phyloP scores from a whole-genome alignment of 2,329 filamentous ascomycete species.

The Fusarium haematococcum region DNA sequence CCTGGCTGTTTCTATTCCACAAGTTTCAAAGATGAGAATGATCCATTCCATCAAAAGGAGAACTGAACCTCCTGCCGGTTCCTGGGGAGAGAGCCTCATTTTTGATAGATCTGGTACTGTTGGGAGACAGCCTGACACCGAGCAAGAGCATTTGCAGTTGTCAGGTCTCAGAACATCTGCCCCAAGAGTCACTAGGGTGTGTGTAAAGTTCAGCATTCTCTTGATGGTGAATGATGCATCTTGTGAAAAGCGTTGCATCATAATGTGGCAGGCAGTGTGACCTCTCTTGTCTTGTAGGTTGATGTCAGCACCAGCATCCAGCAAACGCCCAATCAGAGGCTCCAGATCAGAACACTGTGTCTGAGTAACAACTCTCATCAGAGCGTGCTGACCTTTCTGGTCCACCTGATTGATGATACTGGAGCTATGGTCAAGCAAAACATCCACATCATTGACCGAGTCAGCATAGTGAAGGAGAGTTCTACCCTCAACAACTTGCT shows the following conservation, averaged over 20 bases:
- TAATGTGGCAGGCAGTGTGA: neutral
- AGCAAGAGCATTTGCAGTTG: constrained; percentile 7
- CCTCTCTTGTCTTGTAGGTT: neutral
- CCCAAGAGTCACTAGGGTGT: neutral
- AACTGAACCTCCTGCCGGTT: neutral
- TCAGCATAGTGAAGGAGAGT: neutral
- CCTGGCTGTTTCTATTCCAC: neutral
- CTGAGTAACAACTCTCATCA: neutral
- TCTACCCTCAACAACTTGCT: too few species aligned
- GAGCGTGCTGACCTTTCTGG: neutral
- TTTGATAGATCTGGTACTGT: too few species aligned
- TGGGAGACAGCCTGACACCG: neutral
- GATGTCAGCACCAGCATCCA: neutral
- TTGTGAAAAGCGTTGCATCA: too few species aligned
- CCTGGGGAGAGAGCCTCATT: too few species aligned
- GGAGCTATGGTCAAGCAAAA: neutral
- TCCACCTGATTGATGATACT: neutral
- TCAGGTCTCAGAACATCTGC: neutral
- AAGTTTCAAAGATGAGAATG: neutral
- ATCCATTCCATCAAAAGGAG: neutral
- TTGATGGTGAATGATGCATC: too few species aligned
- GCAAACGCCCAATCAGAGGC: neutral
- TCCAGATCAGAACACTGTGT: rapidly evolving
- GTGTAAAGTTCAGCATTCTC: neutral
- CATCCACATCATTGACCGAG: neutral